A percentile compares a stretch with the other conserved stretches of the same genome.
These are phyloP conservation scores for Plasmodium ovale DNA, from an alignment of 169 alveolate genomes.

Conservation along the genomic window DNA sequence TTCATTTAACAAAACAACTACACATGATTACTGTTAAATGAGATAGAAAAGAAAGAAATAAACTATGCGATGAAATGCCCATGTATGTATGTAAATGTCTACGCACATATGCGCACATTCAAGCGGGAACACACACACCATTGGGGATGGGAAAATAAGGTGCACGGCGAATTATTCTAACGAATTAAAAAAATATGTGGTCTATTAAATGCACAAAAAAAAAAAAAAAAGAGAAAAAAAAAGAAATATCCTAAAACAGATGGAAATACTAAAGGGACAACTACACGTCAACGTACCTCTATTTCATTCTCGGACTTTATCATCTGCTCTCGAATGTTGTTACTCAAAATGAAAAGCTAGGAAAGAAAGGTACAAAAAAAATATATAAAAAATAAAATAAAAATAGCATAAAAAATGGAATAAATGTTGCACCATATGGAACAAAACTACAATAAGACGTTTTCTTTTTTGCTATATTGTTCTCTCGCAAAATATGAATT, in stretches of 20 bases:
- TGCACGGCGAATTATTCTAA: constrained; percentile 1
- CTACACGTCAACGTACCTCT: constrained; percentile 5
- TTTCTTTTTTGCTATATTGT: too few relatives aligned
- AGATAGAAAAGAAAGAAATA: not conserved
- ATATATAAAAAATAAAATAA: constrained; percentile 1
- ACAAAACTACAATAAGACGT: too few relatives aligned
- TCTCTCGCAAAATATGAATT: not conserved
- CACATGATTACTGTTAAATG: not conserved
- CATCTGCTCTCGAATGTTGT: constrained; percentile 52
- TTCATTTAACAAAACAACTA: not conserved
- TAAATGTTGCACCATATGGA: too few relatives aligned
- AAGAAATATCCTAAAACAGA: not conserved
- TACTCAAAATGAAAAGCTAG: constrained; percentile 47
- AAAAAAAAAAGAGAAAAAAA: not conserved
- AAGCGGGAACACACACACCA: not conserved
- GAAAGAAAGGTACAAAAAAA: constrained; percentile 17
- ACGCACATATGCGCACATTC: not conserved
- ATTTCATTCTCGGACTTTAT: constrained; percentile 29
- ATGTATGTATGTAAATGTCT: too few relatives aligned
- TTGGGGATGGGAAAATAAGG: not conserved
- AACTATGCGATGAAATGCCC: not conserved
- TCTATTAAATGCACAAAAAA: not conserved
- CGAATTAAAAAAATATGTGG: constrained; percentile 3
- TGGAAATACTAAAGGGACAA: not conserved
- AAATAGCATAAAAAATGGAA: too few relatives aligned